A percentile compares a stretch with the other conserved stretches of the same genome.
Evolutionary conservation across 768 basidiomycete genomes (phyloP).

Genomic region (Termitomyces sp.): DNA sequence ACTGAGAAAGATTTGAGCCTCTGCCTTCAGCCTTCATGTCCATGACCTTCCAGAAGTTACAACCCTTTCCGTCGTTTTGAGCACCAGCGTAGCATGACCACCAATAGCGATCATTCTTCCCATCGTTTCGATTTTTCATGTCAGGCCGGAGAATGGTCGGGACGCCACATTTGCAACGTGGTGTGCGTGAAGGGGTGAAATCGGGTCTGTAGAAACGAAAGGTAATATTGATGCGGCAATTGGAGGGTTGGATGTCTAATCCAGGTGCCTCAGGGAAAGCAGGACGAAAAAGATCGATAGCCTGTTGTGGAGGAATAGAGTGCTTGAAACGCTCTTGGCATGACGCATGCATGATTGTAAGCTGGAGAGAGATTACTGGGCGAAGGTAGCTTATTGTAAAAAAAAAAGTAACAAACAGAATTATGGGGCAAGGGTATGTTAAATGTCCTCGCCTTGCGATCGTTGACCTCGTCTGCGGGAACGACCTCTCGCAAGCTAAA

Average conservation of each 20-base stretch:
- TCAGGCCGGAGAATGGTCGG: conserved; percentile 70
- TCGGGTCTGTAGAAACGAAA: conserved; percentile 86
- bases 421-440: conserved; percentile 77
- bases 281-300: conserved; percentile 71
- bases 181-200: conserved; percentile 59
- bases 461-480: conserved; percentile 50
- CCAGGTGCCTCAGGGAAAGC: conserved; percentile 32
- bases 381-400: conserved; percentile 1
- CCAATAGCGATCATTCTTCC: conserved; percentile 61
- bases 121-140: conserved; percentile 67
- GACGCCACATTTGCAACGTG: conserved; percentile 67
- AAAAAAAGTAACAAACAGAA: conserved; percentile 46
- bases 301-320: conserved; percentile 63
- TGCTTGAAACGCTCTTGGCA: conserved; percentile 84
- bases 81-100: conserved; percentile 79
- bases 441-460: conserved; percentile 63
- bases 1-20: conserved; percentile 24
- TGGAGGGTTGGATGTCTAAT: conserved; percentile 40
- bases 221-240: conserved; percentile 78
- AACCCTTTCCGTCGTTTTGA: conserved; percentile 82
- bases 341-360: conserved; percentile 84
- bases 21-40: conserved; percentile 65
- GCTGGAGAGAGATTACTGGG: conserved; percentile 29
- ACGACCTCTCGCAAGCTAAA: conserved; percentile 79
- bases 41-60: conserved; percentile 69